Base-by-base conservation (phyloP, 257 asterid genomes). In the Nicotiana noctiflora region DNA sequence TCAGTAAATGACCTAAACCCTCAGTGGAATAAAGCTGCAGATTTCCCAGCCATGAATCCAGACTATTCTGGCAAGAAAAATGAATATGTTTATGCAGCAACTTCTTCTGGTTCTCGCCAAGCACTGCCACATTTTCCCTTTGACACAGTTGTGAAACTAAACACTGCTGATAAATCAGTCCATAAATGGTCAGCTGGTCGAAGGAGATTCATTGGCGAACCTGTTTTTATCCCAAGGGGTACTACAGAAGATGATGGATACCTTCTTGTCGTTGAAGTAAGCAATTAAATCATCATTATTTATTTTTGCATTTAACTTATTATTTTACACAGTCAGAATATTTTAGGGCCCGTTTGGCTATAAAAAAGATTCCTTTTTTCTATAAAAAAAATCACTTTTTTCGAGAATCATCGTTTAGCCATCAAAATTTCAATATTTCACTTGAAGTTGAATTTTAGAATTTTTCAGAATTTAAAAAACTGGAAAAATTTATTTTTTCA, bases 61-160 rank as follows among this genome's bases (percentile, higher is more conserved):
- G 91, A 90, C 0, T 86, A 79, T 46, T 90, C 97, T 1, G 98
- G 99, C 68, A 77, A 83, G 15, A 81, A 81, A 52, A 92, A 90
- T 78, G 62, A 75, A 0, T 92, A 84, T 77, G 76, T 91, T 18
- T 96, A 96, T 52, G 96, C 99, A 27, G 96, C 98, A 7, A 90
- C 98, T 51, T 89, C 97, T 46, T 90, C 98, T 27, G 99, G 99
- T 19, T 87, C 91, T 2, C 97, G 99, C 56, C 90, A 76, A 68
- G 93, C 97, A 1, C 31, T 96, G 65, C 98, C 98, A 18, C 93
- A 92, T 82, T 96, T 96, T 55, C 99, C 99, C 4, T 96, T 96
- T 52, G 99, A 96, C n/a, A 91, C 97, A 0, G 92, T 96, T 31
- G 93, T 90, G 5, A 96, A 96, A 86, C 75, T 94, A 21, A 88